Percentiles rank a stretch among this genome's conserved stretches.
Conservation (phyloP, 306 rosid genomes). For the Lablab purpureus region DNA sequence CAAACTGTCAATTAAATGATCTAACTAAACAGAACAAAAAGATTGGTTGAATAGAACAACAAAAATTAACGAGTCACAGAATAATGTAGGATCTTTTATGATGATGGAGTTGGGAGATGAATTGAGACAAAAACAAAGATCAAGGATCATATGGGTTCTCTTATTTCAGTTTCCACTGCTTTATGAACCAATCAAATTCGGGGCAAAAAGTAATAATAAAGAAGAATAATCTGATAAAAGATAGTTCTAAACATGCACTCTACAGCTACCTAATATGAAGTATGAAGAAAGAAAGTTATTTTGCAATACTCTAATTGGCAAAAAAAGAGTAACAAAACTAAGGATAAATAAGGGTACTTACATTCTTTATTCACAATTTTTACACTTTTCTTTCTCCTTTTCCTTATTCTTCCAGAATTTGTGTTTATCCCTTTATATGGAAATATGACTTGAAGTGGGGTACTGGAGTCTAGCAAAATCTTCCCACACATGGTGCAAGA, state of each 20-base stretch:
- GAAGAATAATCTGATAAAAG: not conserved
- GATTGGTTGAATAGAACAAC: too few species aligned
- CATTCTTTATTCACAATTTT: not conserved
- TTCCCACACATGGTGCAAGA: conserved; percentile 41
- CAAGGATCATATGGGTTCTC: not conserved
- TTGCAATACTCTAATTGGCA: not conserved
- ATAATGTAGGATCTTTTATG: not conserved
- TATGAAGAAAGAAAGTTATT: not conserved
- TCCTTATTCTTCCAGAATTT: not conserved
- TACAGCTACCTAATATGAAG: not conserved
- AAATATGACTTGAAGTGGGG: not conserved
- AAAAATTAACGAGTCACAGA: not conserved
- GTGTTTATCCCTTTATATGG: not conserved
- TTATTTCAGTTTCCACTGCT: not conserved
- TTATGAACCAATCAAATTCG: not conserved
- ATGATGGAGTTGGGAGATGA: not conserved
- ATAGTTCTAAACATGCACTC: not conserved
- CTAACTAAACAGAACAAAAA: not conserved
- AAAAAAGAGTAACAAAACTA: not conserved
- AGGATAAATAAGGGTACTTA: not conserved
- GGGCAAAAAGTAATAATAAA: not conserved
- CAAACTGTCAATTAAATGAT: too few species aligned
- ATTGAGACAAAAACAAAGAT: not conserved
- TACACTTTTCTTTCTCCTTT: not conserved
- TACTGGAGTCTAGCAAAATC: conserved; percentile 3